Base-by-base conservation (phyloP, 306 rosid genomes). In the Sophora flavescens region DNA sequence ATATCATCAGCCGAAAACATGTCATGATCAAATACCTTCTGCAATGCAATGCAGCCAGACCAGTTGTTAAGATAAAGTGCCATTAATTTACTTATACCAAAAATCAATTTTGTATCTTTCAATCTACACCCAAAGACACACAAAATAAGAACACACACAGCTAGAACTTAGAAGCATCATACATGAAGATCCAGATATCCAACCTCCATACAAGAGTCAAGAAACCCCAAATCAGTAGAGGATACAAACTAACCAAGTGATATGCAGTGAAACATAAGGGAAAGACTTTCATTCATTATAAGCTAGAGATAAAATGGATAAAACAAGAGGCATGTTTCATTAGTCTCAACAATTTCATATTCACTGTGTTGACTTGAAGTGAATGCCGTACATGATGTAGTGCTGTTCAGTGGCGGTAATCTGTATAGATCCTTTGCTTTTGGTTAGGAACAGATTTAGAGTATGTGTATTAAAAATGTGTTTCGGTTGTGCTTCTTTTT, bases 1-100 rank as follows among this genome's bases (percentile, higher is more conserved):
- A 95, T 90, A 78, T 95, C 99, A 71, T 95, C 99, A 2, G 97
- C 88, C 3, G 99, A 92, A 83, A 95, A 92, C 5, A 86, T 74
- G 85, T 95, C 97, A 1, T 95, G 85, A 82, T 95, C 99, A 74
- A 78, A 95, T 68, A 95, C 99, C 41, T 74, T 83, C 99, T 95
- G 96, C 87, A 76, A 76, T 62, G 42, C 54, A 84, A 74, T 48
- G 14, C 76, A 81, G 13, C 65, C 67, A 64, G 1, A 13, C 65
- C 67, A 64, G 1, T n/a, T 30, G 41, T 65, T 80, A 48, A 38
- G 13, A 81, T 13, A 47, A 65, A 51, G 33, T 59, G 9, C 14
- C 70, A 60, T 22, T 22, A 22, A 22, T 66, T 35, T 63, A 11
- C 52, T 42, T 44, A 52, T 9, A 58, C 13, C 22, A 18, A n/a